phyloP scores from a whole-genome alignment of 805 yeast species.

The Saccharomyces cerevisiae region DNA sequence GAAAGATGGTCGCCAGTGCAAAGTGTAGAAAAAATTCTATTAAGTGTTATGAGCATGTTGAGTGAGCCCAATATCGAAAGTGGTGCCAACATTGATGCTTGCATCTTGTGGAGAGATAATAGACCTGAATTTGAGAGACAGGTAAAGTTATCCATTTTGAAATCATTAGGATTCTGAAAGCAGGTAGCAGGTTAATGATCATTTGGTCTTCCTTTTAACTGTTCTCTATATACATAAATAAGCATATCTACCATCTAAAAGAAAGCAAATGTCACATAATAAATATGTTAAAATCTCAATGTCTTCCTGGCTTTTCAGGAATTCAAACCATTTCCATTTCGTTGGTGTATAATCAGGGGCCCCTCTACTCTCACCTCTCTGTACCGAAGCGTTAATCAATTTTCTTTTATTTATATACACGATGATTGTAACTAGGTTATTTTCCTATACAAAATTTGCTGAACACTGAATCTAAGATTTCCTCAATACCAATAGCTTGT shows the following conservation, averaged over 20 bases:
- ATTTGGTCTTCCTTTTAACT: not conserved
- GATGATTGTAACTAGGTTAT: slow-evolving; percentile 27
- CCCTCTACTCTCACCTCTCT: not conserved
- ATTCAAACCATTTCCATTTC: not conserved
- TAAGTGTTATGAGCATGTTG: slow-evolving; percentile 90
- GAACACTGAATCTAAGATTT: slow-evolving; percentile 82
- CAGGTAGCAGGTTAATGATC: not conserved
- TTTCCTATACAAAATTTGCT: slow-evolving; percentile 92
- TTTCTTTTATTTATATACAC: not conserved
- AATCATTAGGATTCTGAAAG: slow-evolving; percentile 55
- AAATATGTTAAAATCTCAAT: not conserved
- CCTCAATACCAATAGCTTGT: slow-evolving; percentile 79
- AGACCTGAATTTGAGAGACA: slow-evolving; percentile 55
- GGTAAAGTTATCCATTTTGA: slow-evolving; percentile 60
- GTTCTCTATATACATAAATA: not conserved
- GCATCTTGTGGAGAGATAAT: slow-evolving; percentile 85
- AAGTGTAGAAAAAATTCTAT: slow-evolving; percentile 89
- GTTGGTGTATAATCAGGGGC: not conserved
- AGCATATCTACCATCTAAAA: not conserved
- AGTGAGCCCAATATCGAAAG: slow-evolving; percentile 96
- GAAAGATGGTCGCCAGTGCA: slow-evolving; percentile 98
- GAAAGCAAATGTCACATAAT: not conserved
- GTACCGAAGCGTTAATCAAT: not conserved
- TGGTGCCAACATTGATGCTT: slow-evolving; percentile 80
- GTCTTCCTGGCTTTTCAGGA: not conserved